These are phyloP conservation scores for Tarenaya hassleriana DNA, from an alignment of 345 rosid species.

Conservation along the genomic window DNA sequence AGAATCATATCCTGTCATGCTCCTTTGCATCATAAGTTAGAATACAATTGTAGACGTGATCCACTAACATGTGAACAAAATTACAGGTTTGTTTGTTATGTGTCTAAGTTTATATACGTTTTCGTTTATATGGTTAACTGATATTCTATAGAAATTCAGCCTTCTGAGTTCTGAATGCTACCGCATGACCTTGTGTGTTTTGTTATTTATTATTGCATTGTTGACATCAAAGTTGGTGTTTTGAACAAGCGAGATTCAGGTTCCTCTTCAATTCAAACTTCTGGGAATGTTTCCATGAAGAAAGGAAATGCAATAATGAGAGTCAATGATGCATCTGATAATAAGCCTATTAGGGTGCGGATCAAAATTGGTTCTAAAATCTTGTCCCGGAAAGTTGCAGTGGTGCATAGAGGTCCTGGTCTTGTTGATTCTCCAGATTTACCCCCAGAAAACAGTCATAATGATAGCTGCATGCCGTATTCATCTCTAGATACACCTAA, in stretches of 20 bases:
- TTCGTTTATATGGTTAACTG: background rate
- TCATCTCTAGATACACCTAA: conserved; percentile 21
- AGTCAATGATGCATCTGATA: conserved; percentile 26
- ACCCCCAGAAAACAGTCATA: conserved; percentile 39
- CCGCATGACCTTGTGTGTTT: conserved; percentile 1
- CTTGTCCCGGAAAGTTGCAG: conserved; percentile 35
- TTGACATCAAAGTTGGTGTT: conserved; percentile 23
- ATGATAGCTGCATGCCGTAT: conserved; percentile 33
- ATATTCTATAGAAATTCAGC: background rate
- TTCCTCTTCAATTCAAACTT: conserved; percentile 28
- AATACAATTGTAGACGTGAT: background rate
- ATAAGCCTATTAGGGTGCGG: conserved; percentile 45
- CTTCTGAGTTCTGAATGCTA: conserved; percentile 3
- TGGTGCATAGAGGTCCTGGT: conserved; percentile 42
- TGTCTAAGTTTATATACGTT: background rate
- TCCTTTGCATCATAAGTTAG: conserved; percentile 1
- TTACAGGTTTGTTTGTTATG: background rate
- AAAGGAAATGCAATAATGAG: conserved; percentile 31
- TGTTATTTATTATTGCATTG: conserved; percentile 1
- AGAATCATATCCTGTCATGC: background rate
- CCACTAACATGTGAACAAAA: background rate
- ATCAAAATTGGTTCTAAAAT: conserved; percentile 52
- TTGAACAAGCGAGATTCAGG: conserved; percentile 26
- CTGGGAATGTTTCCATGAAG: conserved; percentile 24
- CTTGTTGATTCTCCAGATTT: conserved; percentile 52